Conservation (phyloP, 1,284 basidiomycete species). For the Clitocybe nebularis region DNA sequence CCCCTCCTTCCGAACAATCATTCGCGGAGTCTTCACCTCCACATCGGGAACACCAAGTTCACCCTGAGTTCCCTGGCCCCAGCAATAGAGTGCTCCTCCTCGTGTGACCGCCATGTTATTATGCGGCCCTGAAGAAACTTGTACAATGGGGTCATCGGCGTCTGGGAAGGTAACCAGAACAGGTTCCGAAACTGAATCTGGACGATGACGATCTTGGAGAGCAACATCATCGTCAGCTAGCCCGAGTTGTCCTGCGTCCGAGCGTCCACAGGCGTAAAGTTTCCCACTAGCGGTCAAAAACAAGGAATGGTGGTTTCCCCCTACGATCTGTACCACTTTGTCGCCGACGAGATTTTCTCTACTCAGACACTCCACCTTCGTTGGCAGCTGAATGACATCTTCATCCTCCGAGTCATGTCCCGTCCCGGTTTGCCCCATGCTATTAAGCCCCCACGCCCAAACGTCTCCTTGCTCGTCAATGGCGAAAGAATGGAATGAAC, state of each 20-base stretch:
- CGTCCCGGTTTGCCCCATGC: conserved; percentile 45
- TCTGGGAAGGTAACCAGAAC: conserved; percentile 68
- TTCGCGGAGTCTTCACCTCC: conserved; percentile 52
- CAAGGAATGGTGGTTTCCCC: conserved; percentile 84
- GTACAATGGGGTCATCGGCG: conserved; percentile 65
- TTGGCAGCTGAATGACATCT: conserved; percentile 65
- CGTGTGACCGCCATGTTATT: conserved; percentile 81
- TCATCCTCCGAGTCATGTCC: conserved; percentile 41
- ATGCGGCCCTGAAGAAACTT: conserved; percentile 75
- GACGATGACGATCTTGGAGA: conserved; percentile 47
- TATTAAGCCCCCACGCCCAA: conserved; percentile 92
- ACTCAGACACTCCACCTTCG: conserved; percentile 61
- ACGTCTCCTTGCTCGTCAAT: conserved; percentile 80
- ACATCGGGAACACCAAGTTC: conserved; percentile 64
- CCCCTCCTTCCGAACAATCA: conserved; percentile 66
- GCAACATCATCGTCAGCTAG: conserved; percentile 56
- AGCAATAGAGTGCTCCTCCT: conserved; percentile 78
- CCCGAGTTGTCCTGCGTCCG: conserved; percentile 78
- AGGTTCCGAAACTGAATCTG: conserved; percentile 60
- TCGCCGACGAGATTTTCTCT: conserved; percentile 67
- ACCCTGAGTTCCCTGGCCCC: conserved; percentile 80
- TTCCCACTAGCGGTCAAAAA: conserved; percentile 83
- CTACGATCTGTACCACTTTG: conserved; percentile 66
- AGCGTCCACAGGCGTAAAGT: conserved; percentile 81
- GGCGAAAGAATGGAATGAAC: conserved; percentile 86